Evolutionary conservation across 2,329 filamentous ascomycete genomes (phyloP).

Genomic region (Calonectria hawksworthii): DNA sequence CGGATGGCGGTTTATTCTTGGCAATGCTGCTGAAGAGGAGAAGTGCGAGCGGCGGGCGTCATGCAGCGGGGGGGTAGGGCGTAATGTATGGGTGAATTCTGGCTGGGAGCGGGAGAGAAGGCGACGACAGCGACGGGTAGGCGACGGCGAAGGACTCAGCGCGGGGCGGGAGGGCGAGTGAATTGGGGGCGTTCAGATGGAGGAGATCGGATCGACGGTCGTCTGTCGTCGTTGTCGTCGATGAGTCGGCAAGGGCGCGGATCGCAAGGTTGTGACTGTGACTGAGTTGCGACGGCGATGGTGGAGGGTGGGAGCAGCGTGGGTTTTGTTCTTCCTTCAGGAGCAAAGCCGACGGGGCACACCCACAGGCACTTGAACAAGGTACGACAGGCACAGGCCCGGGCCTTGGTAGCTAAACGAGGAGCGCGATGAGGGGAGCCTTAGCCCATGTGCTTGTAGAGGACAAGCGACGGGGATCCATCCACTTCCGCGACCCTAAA

Average conservation of each 20-base stretch:
- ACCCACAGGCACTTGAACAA: constrained; percentile 5
- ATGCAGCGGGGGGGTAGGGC: not conserved
- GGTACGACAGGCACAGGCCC: not conserved
- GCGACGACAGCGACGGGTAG: not conserved
- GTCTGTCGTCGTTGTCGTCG: constrained; percentile 4
- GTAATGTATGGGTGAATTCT: not conserved
- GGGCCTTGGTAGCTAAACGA: constrained; percentile 6
- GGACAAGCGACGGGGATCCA: not conserved
- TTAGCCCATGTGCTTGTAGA: not conserved
- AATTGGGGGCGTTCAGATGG: not conserved
- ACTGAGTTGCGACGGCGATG: constrained; percentile 16
- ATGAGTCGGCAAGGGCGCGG: constrained; percentile 1
- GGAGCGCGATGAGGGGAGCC: constrained; percentile 10
- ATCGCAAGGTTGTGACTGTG: constrained; percentile 17
- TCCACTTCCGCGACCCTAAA: constrained; percentile 10
- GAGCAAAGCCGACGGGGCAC: not conserved
- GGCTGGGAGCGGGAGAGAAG: not conserved
- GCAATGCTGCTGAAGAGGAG: not conserved
- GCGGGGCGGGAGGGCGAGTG: not conserved
- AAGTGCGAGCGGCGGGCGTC: not conserved
- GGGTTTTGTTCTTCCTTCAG: constrained; percentile 22
- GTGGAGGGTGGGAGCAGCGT: constrained; percentile 20
- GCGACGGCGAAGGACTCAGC: not conserved
- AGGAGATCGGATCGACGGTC: constrained; percentile 2
- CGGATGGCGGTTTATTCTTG: not conserved